Percentiles rank a stretch among this genome's conserved stretches.
phyloP scores from a whole-genome alignment of 1,284 basidiomycete genomes.

The Grifola frondosa region DNA sequence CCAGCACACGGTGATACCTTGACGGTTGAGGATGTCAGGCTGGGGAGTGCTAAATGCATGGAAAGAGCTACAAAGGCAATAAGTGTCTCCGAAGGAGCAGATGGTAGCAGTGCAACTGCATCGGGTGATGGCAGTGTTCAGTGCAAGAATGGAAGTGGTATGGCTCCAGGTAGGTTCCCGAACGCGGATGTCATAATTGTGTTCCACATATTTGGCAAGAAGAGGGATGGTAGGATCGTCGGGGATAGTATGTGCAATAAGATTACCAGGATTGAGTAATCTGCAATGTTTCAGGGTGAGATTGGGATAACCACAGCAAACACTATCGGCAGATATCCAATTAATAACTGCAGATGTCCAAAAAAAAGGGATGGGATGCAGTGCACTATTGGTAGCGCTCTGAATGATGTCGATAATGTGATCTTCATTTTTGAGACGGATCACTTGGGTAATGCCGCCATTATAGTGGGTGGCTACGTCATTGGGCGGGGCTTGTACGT shows the following conservation, averaged over 20 bases:
- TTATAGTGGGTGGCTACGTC: too few relatives aligned
- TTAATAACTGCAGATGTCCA: conserved; percentile 1
- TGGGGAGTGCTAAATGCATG: not conserved
- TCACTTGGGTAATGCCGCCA: not conserved
- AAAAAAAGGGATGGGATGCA: not conserved
- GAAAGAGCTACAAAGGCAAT: not conserved
- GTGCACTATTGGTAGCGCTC: not conserved
- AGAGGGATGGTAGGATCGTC: not conserved
- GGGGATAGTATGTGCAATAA: not conserved
- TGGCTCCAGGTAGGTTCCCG: not conserved
- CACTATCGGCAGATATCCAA: not conserved
- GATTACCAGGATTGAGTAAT: not conserved
- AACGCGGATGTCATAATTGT: not conserved
- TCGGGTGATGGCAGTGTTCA: not conserved
- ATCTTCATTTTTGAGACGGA: not conserved
- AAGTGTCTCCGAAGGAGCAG: not conserved
- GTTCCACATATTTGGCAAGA: not conserved
- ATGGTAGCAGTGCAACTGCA: not conserved
- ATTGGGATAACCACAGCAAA: not conserved
- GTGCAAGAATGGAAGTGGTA: too few relatives aligned
- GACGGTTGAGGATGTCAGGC: not conserved
- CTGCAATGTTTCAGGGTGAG: not conserved
- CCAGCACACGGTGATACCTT: not conserved
- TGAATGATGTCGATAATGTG: not conserved
- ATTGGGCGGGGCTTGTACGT: not conserved